Conservation (phyloP, 495 filamentous ascomycete species). For the Xeromyces bisporus region DNA sequence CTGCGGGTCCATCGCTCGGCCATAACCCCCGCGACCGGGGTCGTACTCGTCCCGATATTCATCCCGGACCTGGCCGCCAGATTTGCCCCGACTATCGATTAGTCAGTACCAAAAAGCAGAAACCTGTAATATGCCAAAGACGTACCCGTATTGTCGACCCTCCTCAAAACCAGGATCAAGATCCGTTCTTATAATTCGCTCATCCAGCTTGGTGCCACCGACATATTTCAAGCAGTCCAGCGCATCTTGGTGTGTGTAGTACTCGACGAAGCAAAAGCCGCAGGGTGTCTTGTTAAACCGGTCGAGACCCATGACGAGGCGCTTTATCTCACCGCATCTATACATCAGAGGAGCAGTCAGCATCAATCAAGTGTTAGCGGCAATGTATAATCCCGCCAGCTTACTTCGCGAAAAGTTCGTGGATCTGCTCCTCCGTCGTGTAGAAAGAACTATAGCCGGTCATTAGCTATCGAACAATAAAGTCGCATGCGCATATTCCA, state of each 20-base stretch:
- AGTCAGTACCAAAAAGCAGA: slow-evolving; percentile 15
- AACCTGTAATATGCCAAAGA: slow-evolving; percentile 3
- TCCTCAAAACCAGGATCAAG: slow-evolving; percentile 91
- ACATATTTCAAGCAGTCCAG: slow-evolving; percentile 97
- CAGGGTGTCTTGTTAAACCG: slow-evolving; percentile 94
- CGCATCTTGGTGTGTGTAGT: slow-evolving; percentile 93
- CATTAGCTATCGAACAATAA: no score
- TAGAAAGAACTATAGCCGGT: slow-evolving; percentile 71
- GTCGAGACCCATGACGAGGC: slow-evolving; percentile 95
- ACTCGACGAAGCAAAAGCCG: slow-evolving; percentile 98
- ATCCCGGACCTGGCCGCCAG: slow-evolving; percentile 90
- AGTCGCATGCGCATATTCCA: no score
- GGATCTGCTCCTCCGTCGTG: slow-evolving; percentile 97
- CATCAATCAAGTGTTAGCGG: neutral
- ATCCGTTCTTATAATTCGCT: slow-evolving; percentile 93
- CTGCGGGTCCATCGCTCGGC: slow-evolving; percentile 46
- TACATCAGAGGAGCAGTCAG: slow-evolving; percentile 1
- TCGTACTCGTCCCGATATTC: slow-evolving; percentile 96
- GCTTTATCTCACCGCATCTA: slow-evolving; percentile 89
- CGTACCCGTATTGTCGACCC: slow-evolving; percentile 81
- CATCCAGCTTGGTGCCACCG: slow-evolving; percentile 95
- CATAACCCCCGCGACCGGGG: slow-evolving; percentile 77
- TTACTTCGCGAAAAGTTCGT: slow-evolving; percentile 85
- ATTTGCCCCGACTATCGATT: slow-evolving; percentile 53
- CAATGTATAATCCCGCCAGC: slow-evolving; percentile 2